A percentile compares a stretch with the other conserved stretches of the same genome.
Conservation (phyloP, 2,329 filamentous ascomycete species). For the Pyricularia sp. region DNA sequence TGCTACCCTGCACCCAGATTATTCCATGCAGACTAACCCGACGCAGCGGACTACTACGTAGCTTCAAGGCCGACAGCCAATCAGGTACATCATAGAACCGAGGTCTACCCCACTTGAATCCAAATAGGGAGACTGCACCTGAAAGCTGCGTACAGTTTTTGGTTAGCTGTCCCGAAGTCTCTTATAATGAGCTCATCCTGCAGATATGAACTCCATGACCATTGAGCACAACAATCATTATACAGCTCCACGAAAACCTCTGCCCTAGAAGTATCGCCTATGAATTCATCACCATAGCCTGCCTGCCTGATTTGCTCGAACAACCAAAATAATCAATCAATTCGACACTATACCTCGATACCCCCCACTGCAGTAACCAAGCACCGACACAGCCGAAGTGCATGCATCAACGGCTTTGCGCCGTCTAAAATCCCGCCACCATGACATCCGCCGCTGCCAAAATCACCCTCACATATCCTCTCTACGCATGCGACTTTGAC, state of each 20-base stretch:
- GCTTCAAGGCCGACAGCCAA: neutral
- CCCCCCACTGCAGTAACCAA: neutral
- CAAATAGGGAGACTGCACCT: neutral
- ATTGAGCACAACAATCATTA: neutral
- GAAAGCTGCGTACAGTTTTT: neutral
- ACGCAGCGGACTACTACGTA: neutral
- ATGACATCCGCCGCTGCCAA: slow-evolving; percentile 34
- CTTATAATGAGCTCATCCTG: neutral
- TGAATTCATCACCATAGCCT: neutral
- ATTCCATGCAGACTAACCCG: neutral
- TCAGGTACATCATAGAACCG: neutral
- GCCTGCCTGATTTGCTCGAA: neutral
- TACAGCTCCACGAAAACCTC: neutral
- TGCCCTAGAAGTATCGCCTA: neutral
- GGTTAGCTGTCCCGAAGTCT: neutral
- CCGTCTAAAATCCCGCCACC: neutral
- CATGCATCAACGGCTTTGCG: neutral
- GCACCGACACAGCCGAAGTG: neutral
- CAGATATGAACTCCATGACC: neutral
- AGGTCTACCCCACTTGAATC: neutral
- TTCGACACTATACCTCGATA: neutral
- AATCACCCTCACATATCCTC: slow-evolving; percentile 67
- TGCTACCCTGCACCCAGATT: neutral
- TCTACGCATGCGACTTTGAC: slow-evolving; percentile 84
- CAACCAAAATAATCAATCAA: neutral